Evolutionary conservation across 768 basidiomycete genomes (phyloP).

Genomic region (Lactifluus volemus): DNA sequence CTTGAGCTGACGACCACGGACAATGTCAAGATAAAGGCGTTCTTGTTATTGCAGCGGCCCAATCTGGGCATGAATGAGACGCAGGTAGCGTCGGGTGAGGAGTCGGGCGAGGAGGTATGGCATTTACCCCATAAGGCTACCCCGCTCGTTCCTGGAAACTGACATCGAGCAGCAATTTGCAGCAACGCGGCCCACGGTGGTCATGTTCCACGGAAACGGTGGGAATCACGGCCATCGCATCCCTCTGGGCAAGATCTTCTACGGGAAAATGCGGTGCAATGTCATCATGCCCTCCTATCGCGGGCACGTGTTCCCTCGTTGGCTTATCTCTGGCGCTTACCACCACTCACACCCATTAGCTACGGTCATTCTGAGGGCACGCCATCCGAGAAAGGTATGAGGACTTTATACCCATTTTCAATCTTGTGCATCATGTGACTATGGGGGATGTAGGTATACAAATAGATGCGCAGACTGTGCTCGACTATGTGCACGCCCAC

Average conservation of each 20-base stretch:
- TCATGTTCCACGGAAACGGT: slow-evolving; percentile 92
- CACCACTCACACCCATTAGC: slow-evolving; percentile 30
- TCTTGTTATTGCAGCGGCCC: slow-evolving; percentile 60
- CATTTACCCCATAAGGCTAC: neutral
- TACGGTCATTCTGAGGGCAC: slow-evolving; percentile 85
- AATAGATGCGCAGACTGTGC: slow-evolving; percentile 76
- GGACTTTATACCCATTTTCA: neutral
- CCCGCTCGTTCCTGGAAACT: neutral
- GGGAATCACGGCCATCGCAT: slow-evolving; percentile 86
- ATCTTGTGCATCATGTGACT: neutral
- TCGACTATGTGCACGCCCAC: slow-evolving; percentile 65
- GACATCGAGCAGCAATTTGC: slow-evolving; percentile 29
- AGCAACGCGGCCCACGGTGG: slow-evolving; percentile 62
- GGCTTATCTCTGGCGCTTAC: neutral
- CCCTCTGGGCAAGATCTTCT: slow-evolving; percentile 80
- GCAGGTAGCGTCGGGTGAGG: slow-evolving; percentile 27
- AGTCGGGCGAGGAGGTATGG: slow-evolving; percentile 51
- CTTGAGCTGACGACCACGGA: slow-evolving; percentile 68
- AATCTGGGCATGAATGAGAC: slow-evolving; percentile 30
- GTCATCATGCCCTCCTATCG: slow-evolving; percentile 92
- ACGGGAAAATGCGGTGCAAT: slow-evolving; percentile 77
- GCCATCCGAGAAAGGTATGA: slow-evolving; percentile 73
- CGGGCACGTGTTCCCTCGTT: slow-evolving; percentile 44
- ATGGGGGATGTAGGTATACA: slow-evolving; percentile 46
- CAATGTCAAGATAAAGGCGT: slow-evolving; percentile 61